Percentiles rank a stretch among this genome's conserved stretches.
Evolutionary conservation across 345 rosid species (phyloP).

Genomic region (Populus ilicifolia): DNA sequence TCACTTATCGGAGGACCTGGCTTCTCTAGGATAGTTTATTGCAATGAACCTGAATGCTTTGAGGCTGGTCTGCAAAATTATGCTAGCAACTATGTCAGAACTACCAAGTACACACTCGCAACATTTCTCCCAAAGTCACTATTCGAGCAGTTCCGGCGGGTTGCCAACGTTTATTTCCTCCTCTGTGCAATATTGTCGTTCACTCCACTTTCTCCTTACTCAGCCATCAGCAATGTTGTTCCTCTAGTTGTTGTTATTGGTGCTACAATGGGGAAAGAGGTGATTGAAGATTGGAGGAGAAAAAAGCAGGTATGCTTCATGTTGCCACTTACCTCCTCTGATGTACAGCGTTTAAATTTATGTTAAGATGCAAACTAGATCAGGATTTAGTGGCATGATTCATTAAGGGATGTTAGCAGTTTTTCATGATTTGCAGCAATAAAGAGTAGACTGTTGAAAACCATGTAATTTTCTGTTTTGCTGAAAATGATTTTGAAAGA

Average conservation of each 20-base stretch:
- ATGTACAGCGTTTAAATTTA: neutral
- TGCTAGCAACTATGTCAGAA: slow-evolving; percentile 60
- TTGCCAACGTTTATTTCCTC: slow-evolving; percentile 85
- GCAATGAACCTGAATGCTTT: slow-evolving; percentile 68
- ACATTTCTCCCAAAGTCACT: slow-evolving; percentile 79
- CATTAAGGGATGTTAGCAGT: neutral
- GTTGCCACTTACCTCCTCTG: neutral
- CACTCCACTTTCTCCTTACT: slow-evolving; percentile 77
- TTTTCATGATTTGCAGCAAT: too few relatives aligned
- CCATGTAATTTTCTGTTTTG: neutral
- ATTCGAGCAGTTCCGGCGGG: slow-evolving; percentile 94
- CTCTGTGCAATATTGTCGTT: slow-evolving; percentile 69
- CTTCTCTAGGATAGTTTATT: slow-evolving; percentile 71
- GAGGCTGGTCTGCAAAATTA: slow-evolving; percentile 51
- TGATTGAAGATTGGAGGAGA: slow-evolving; percentile 78
- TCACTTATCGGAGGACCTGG: slow-evolving; percentile 93
- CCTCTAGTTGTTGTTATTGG: slow-evolving; percentile 80
- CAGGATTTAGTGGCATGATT: neutral
- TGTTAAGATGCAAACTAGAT: neutral
- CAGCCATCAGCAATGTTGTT: slow-evolving; percentile 68
- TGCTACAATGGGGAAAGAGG: slow-evolving; percentile 88
- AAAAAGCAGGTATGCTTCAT: slow-evolving; percentile 58
- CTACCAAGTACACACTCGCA: slow-evolving; percentile 74
- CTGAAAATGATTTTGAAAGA: neutral
- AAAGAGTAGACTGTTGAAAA: neutral